Conservation (phyloP, 441 rosid genomes). For the Kokia cookei region DNA sequence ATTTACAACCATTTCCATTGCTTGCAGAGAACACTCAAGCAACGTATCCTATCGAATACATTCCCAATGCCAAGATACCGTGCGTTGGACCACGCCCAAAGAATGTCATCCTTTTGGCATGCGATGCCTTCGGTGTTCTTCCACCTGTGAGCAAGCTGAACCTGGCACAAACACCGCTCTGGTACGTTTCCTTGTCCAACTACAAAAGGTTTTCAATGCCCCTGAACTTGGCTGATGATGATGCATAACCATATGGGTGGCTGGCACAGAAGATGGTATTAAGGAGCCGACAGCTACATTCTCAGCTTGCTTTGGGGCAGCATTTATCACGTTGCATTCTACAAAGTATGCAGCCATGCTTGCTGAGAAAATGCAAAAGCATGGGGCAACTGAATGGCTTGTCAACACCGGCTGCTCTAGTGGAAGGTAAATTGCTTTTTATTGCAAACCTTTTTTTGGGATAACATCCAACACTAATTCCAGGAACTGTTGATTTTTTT, state of each 20-base stretch:
- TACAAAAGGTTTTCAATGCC: neutral
- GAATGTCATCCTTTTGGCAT: slow-evolving; percentile 91
- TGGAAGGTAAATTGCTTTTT: slow-evolving; percentile 55
- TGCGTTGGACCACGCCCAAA: slow-evolving; percentile 89
- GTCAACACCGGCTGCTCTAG: slow-evolving; percentile 98
- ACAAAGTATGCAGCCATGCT: slow-evolving; percentile 96
- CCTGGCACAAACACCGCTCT: slow-evolving; percentile 84
- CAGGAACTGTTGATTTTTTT: neutral
- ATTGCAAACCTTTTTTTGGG: neutral
- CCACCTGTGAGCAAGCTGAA: slow-evolving; percentile 96
- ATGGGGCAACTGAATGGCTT: slow-evolving; percentile 94
- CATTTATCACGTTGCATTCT: slow-evolving; percentile 95
- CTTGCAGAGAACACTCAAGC: slow-evolving; percentile 91
- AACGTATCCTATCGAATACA: slow-evolving; percentile 86
- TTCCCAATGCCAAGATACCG: slow-evolving; percentile 88
- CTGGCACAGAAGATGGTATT: slow-evolving; percentile 93
- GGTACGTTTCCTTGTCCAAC: slow-evolving; percentile 22
- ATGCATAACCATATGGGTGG: slow-evolving; percentile 40
- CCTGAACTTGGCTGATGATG: too few relatives aligned
- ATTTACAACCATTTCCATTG: neutral
- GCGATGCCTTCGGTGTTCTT: slow-evolving; percentile 94
- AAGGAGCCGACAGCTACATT: slow-evolving; percentile 91
- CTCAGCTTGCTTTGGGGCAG: slow-evolving; percentile 97
- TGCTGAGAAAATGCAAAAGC: slow-evolving; percentile 91
- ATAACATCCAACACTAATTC: neutral